Evolutionary conservation across 768 basidiomycete genomes (phyloP), one percentile per base, ranked within the genome.

Genomic region (Kwoniella bestiolae): DNA sequence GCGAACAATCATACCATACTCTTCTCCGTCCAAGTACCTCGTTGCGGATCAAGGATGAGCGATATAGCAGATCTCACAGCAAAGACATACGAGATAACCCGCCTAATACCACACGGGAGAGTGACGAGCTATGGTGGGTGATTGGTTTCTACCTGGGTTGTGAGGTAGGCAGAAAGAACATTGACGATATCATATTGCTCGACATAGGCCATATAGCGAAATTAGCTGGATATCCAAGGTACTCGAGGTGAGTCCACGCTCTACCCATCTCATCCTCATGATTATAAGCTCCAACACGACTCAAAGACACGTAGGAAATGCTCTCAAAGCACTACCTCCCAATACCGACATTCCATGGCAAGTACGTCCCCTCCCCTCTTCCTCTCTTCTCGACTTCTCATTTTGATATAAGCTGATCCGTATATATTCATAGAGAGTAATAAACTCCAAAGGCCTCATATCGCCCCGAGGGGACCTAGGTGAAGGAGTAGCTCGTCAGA

Each of bases 401-500:
- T 12, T 14, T 12, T 28, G 23, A 7, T 11, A 38, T 35, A 21
- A 29, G 6, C 11, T 44, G n/a, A n/a, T 41, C 34, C n/a, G 26
- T n/a, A n/a, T 12, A 23, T 23, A 31, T 5, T 31, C 11, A 3
- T 59, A 80, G 77, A 65, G 79, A 12, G 79, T 80, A 7, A 76
- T 80, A 53, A 72, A 72, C 3, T 76, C 79, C 0, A 73, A 68
- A 56, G 79, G 79, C 3, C 52, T 68, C 25, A 82, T 83, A 18
- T 91, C 91, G 1, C 92, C 91, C 6, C 85, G 93, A 47, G 92
- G 90, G 0, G 91, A 92, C 3, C 90, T 88, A 3, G 93, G 93
- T 3, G 83, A 86, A 44, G 92, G 91, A 2, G 92, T 92, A 0
- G 85, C 85, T 49, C 83, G 87, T 0, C 93, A 96, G 76, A 83